Conservation (phyloP, 2,329 filamentous ascomycete species). For the Colletotrichum agaves region DNA sequence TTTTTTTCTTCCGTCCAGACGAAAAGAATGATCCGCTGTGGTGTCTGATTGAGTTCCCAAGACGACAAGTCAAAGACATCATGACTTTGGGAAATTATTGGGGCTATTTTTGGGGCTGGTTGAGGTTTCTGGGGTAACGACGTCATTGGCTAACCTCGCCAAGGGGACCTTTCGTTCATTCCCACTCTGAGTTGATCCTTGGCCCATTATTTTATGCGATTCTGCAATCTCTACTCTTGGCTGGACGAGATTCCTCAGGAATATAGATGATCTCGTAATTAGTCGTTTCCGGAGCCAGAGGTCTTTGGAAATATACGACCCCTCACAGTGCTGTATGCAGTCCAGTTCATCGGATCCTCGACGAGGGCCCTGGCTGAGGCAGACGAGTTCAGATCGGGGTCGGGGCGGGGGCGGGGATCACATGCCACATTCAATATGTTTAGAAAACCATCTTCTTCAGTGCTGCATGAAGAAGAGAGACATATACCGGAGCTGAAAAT, state of each 20-base stretch:
- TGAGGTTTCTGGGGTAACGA: conserved; percentile 6
- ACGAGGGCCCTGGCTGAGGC: background rate
- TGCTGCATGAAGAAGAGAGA: background rate
- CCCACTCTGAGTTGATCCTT: no score
- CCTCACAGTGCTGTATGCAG: background rate
- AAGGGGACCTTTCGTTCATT: no score
- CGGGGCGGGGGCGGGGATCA: no score
- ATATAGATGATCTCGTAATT: no score
- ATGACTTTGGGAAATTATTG: conserved; percentile 33
- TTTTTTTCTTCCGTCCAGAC: background rate
- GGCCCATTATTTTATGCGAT: no score
- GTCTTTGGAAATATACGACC: no score
- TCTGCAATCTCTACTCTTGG: no score
- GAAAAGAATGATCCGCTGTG: no score
- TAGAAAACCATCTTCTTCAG: background rate
- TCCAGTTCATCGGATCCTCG: conserved; percentile 7
- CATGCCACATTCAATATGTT: background rate
- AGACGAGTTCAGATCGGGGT: background rate
- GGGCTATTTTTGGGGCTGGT: background rate
- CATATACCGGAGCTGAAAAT: no score
- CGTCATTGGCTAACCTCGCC: conserved; percentile 30
- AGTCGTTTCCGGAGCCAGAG: no score
- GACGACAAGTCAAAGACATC: conserved; percentile 36
- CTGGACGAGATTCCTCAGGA: no score
- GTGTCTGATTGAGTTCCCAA: conserved; percentile 11